Evolutionary conservation across 2,329 filamentous ascomycete species (phyloP), one percentile per base, ranked within the genome.

Genomic region (Zymoseptoria ardabiliae): DNA sequence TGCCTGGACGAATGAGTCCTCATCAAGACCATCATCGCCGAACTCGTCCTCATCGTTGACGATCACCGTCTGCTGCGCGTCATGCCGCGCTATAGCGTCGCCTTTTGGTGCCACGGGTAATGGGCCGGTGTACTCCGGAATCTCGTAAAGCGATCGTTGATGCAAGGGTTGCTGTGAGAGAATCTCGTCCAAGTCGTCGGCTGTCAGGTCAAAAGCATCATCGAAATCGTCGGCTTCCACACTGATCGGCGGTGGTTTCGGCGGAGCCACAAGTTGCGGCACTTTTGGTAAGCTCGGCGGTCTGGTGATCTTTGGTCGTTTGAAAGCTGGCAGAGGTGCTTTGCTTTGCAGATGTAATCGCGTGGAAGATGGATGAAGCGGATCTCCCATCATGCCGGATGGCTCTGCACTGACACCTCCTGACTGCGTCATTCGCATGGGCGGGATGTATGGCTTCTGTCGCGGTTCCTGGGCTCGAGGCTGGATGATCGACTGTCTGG

Each of bases 1-100:
- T 64, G 85, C 86, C 61, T 87, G 85, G 69, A 78, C 78, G 70
- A 82, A 79, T 54, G 81, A 76, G 67, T 93, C 90, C 69, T 90
- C 88, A 73, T 96, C 91, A 73, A 84, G 78, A 62, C 85, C 80
- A 66, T 79, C 81, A 64, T 81, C 83, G 53, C 86, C 88, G 77
- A 90, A 90, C 68, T 91, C 91, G 75, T 91, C 89, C 59, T 84
- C 87, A 63, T 73, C 70, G 51, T 69, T 68, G 22, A 58, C 11
- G 9, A 53, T 55, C 13, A 58, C 65, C 58, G 55, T 64, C 58
- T 54, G 48, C 20, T 57, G 56, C 28, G 35, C 35, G 35, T 41
- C 17, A 6, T 17, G 17, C 17, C 35, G 10, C 35, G 35, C 13
- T 13, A 13, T n/a, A 17, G 35, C 11, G 35, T n/a, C 11, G 13